These are phyloP conservation scores for Annulohypoxylon stygium DNA, from an alignment of 495 filamentous ascomycete species.

Conservation along the genomic window DNA sequence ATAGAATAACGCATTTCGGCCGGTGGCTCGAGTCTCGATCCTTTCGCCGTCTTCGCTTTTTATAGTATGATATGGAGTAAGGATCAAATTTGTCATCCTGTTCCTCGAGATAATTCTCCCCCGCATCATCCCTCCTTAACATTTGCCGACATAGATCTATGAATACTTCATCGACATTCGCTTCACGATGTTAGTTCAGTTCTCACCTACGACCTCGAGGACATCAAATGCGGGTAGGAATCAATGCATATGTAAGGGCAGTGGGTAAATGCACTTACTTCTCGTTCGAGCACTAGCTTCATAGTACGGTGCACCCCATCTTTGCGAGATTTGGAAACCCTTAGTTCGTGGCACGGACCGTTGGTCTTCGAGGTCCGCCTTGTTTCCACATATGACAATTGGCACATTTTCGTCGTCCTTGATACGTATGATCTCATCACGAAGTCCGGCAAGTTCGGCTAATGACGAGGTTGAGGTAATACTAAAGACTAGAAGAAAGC, in stretches of 20 bases:
- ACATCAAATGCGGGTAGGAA: constrained; percentile 19
- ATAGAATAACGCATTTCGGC: constrained; percentile 53
- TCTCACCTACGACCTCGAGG: neutral
- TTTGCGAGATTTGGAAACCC: constrained; percentile 88
- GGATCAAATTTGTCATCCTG: constrained; percentile 53
- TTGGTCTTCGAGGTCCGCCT: constrained; percentile 94
- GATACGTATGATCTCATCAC: constrained; percentile 96
- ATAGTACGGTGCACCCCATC: constrained; percentile 95
- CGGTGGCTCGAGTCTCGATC: constrained; percentile 44
- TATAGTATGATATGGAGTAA: constrained; percentile 51
- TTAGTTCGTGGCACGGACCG: constrained; percentile 83
- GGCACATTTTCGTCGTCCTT: constrained; percentile 94
- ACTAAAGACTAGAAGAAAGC: constrained; percentile 96
- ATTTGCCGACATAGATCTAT: constrained; percentile 93
- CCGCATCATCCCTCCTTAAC: constrained; percentile 75
- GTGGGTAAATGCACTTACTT: constrained; percentile 56
- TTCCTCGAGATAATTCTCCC: constrained; percentile 58
- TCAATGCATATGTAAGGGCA: constrained; percentile 16
- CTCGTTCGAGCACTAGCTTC: constrained; percentile 87
- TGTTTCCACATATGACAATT: constrained; percentile 97
- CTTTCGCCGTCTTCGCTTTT: constrained; percentile 45
- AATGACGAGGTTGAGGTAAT: constrained; percentile 91
- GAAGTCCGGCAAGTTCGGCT: constrained; percentile 85
- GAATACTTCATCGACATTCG: constrained; percentile 97
- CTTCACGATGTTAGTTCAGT: constrained; percentile 52